These are phyloP conservation scores for Monosporascus sp. DNA, from an alignment of 2,329 filamentous ascomycete genomes.

Conservation along the genomic window DNA sequence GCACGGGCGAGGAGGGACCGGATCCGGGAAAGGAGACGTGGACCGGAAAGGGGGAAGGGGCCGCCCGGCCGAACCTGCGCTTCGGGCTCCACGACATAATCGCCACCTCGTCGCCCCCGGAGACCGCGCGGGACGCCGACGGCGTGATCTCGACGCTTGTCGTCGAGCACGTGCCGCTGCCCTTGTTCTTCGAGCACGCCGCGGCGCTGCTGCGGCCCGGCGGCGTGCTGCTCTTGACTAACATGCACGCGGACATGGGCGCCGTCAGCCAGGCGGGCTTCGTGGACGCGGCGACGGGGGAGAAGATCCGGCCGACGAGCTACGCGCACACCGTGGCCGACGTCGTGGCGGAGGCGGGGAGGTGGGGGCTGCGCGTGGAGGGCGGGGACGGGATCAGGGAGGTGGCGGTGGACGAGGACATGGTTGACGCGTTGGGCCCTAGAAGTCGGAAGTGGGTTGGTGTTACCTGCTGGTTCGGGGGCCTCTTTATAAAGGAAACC, in stretches of 20 bases:
- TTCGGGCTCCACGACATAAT: constrained; percentile 36
- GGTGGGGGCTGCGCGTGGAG: constrained; percentile 39
- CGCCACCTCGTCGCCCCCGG: constrained; percentile 18
- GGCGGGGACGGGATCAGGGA: constrained; percentile 32
- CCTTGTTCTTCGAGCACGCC: constrained; percentile 43
- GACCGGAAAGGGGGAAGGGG: neutral
- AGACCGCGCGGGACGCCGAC: constrained; percentile 25
- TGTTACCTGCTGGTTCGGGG: constrained; percentile 48
- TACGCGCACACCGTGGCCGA: constrained; percentile 50
- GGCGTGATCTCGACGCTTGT: constrained; percentile 57
- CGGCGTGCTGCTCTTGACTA: constrained; percentile 54
- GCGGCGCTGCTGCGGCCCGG: constrained; percentile 38
- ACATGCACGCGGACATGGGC: constrained; percentile 65
- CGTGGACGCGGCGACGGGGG: constrained; percentile 42
- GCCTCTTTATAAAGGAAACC: constrained; percentile 38
- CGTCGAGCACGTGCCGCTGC: constrained; percentile 55
- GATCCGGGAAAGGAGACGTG: neutral
- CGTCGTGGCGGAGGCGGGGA: constrained; percentile 42
- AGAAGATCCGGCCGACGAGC: constrained; percentile 55
- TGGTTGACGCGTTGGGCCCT: constrained; percentile 54
- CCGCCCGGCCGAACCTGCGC: constrained; percentile 2
- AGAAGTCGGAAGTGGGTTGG: constrained; percentile 61
- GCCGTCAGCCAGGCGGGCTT: constrained; percentile 56
- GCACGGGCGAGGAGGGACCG: too few relatives aligned
- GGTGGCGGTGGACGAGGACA: constrained; percentile 42